phyloP scores from a whole-genome alignment of 2,329 filamentous ascomycete species.

The Grosmannia penicillata region DNA sequence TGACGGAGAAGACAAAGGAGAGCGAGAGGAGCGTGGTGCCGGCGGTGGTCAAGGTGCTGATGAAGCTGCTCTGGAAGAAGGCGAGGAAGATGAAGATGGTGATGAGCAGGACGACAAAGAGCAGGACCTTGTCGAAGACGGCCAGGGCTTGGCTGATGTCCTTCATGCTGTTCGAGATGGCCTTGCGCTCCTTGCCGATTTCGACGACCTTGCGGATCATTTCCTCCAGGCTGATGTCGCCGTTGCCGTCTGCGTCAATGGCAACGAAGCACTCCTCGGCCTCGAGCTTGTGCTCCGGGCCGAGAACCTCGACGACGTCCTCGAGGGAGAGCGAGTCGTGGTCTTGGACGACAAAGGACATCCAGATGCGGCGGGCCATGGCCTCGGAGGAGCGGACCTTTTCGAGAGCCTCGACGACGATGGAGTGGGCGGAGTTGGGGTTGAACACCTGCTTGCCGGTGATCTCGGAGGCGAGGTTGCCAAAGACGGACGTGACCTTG shows the following conservation, averaged over 20 bases:
- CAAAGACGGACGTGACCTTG: conserved; percentile 85
- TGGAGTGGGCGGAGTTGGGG: conserved; percentile 74
- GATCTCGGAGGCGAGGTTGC: conserved; percentile 85
- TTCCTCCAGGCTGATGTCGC: conserved; percentile 88
- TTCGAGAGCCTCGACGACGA: conserved; percentile 80
- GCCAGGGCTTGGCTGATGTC: conserved; percentile 91
- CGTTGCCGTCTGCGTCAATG: conserved; percentile 78
- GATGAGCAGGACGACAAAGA: conserved; percentile 67
- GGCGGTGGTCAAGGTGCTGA: conserved; percentile 73
- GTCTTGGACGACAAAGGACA: conserved; percentile 92
- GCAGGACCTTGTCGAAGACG: conserved; percentile 75
- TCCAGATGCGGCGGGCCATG: conserved; percentile 90
- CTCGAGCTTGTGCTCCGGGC: conserved; percentile 54
- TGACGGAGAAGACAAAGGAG: conserved; percentile 92
- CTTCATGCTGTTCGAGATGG: conserved; percentile 86
- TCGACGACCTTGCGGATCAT: conserved; percentile 82
- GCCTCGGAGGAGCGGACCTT: conserved; percentile 75
- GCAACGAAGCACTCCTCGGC: conserved; percentile 74
- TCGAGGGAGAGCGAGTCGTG: conserved; percentile 64
- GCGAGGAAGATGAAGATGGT: conserved; percentile 76
- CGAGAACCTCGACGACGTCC: conserved; percentile 80
- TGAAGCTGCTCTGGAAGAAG: conserved; percentile 77
- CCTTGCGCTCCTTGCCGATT: conserved; percentile 72
- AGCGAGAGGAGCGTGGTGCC: conserved; percentile 85
- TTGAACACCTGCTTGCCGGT: conserved; percentile 95